Evolutionary conservation across 805 yeast species (phyloP).

Genomic region (Candida railenensis): DNA sequence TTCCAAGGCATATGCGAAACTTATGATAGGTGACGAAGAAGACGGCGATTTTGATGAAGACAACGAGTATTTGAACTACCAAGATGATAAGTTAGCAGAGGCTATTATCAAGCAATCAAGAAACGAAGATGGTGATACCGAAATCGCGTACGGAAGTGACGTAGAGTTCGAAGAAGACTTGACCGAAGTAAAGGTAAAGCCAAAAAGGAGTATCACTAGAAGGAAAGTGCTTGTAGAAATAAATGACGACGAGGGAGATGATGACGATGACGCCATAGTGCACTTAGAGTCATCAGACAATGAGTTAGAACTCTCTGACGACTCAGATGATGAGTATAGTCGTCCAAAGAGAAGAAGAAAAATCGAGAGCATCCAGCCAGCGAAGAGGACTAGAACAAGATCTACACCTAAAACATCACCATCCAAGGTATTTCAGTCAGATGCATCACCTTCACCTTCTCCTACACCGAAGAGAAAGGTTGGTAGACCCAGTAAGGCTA

Average conservation of each 20-base stretch:
- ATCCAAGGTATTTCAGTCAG: slow-evolving; percentile 6
- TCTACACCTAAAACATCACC: not conserved
- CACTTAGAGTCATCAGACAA: not conserved
- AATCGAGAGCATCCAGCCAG: no score
- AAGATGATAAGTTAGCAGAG: slow-evolving; percentile 48
- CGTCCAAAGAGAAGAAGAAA: slow-evolving; percentile 7
- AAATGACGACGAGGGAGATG: not conserved
- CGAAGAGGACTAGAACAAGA: not conserved
- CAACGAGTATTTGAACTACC: slow-evolving; percentile 26
- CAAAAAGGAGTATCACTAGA: not conserved
- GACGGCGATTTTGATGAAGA: slow-evolving; percentile 31
- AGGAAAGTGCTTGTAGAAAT: not conserved
- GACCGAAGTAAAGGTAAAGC: slow-evolving; percentile 6
- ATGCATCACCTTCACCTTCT: slow-evolving; percentile 2
- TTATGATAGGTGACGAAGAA: slow-evolving; percentile 31
- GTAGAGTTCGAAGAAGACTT: slow-evolving; percentile 22
- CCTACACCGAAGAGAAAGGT: slow-evolving; percentile 11
- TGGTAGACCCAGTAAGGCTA: slow-evolving; percentile 29
- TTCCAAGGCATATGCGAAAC: slow-evolving; percentile 22
- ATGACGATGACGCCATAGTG: slow-evolving; percentile 1
- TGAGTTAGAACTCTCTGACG: not conserved
- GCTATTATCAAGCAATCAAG: slow-evolving; percentile 25
- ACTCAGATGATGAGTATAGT: slow-evolving; percentile 2
- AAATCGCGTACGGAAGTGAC: slow-evolving; percentile 19
- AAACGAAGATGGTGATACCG: slow-evolving; percentile 9